A percentile compares a stretch with the other conserved stretches of the same genome.
phyloP scores from a whole-genome alignment of 148 eudicot genomes.

The Rhododendron henanense region DNA sequence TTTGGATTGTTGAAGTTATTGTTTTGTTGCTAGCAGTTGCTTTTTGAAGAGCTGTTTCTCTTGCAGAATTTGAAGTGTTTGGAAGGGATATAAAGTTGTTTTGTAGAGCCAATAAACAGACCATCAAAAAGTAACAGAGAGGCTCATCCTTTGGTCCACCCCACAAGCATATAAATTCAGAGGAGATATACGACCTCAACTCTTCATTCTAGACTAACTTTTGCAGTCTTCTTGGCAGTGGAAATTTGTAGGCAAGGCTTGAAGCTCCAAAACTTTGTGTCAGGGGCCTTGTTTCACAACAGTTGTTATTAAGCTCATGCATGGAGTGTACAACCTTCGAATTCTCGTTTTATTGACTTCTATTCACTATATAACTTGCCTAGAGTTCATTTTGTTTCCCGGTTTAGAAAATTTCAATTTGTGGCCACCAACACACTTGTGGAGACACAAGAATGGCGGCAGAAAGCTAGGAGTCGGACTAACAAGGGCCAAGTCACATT shows the following conservation, averaged over 20 bases:
- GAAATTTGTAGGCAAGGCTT: neutral
- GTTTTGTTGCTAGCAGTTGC: neutral
- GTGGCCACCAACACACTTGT: neutral
- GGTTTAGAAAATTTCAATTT: neutral
- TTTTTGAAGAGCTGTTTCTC: neutral
- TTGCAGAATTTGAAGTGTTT: neutral
- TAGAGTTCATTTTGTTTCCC: neutral
- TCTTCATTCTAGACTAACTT: neutral
- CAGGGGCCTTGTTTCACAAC: neutral
- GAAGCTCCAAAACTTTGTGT: neutral
- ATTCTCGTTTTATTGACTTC: neutral
- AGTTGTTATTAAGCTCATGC: neutral
- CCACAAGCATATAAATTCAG: neutral
- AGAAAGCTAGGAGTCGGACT: neutral
- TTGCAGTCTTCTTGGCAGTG: neutral
- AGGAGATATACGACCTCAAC: neutral
- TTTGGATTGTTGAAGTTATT: neutral
- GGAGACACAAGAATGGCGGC: neutral
- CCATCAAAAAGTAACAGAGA: neutral
- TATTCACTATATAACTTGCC: neutral
- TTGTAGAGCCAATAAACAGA: neutral
- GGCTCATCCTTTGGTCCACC: neutral
- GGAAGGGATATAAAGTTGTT: neutral
- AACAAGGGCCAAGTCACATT: neutral
- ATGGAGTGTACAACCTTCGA: neutral